A percentile compares a stretch with the other conserved stretches of the same genome.
Evolutionary conservation across 2,329 filamentous ascomycete genomes (phyloP).

Genomic region (Beauveria bassiana): DNA sequence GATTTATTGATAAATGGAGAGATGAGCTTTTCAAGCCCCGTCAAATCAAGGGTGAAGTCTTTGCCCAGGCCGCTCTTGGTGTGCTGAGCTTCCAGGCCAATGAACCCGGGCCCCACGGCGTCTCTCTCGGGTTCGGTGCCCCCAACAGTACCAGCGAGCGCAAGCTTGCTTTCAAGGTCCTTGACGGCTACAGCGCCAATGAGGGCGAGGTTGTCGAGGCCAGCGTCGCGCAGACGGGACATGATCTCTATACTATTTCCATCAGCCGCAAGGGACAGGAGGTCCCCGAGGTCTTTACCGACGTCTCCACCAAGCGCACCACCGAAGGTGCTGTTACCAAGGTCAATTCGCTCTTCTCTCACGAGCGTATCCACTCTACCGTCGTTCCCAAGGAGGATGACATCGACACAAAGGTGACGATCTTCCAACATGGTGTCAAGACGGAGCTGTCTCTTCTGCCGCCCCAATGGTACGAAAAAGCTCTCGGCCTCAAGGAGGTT

Average conservation of each 20-base stretch:
- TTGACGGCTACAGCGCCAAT: constrained; percentile 56
- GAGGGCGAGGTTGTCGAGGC: constrained; percentile 54
- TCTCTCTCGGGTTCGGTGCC: constrained; percentile 47
- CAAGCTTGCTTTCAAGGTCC: constrained; percentile 43
- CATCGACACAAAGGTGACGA: constrained; percentile 56
- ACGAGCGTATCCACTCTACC: constrained; percentile 71
- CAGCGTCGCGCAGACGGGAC: constrained; percentile 39
- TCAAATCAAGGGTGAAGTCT: constrained; percentile 60
- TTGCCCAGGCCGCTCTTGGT: constrained; percentile 79
- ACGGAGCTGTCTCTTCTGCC: constrained; percentile 48
- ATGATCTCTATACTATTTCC: constrained; percentile 38
- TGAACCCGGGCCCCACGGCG: constrained; percentile 36
- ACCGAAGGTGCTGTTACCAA: constrained; percentile 21
- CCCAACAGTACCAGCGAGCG: constrained; percentile 34
- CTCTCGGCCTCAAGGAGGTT: constrained; percentile 72
- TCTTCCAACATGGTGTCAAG: constrained; percentile 66
- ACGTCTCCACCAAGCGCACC: constrained; percentile 35
- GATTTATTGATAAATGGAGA: constrained; percentile 86
- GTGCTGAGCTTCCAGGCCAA: constrained; percentile 47
- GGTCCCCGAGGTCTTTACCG: constrained; percentile 32
- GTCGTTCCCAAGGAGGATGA: constrained; percentile 53
- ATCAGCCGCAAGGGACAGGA: constrained; percentile 36
- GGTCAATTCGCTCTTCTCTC: constrained; percentile 60
- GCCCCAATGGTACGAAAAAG: constrained; percentile 81
- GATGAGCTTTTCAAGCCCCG: constrained; percentile 66